Conservation (phyloP, 345 rosid species). For the Tarenaya hassleriana region DNA sequence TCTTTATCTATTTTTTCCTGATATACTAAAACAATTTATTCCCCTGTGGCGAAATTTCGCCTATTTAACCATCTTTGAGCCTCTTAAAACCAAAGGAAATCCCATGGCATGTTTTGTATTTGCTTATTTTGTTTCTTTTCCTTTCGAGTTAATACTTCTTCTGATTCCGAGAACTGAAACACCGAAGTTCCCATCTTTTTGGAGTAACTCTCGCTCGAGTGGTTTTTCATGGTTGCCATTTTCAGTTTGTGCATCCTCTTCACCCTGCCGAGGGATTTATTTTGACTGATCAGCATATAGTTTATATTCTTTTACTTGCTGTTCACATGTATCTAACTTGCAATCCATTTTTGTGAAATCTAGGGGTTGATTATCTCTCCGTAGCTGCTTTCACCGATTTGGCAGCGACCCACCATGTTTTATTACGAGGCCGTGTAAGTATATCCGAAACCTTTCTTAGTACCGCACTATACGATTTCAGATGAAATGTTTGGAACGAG, state of each 20-base stretch:
- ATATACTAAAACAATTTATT: neutral
- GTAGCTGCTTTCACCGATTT: conserved; percentile 59
- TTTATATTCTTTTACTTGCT: no score
- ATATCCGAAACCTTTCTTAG: neutral
- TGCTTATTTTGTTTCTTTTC: neutral
- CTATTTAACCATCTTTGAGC: no score
- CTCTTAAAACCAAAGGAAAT: neutral
- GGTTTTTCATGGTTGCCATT: neutral
- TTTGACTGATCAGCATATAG: no score
- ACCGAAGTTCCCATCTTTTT: no score
- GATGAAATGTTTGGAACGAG: conserved; percentile 3
- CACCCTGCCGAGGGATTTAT: no score
- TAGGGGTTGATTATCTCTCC: conserved; percentile 73
- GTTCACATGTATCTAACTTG: neutral
- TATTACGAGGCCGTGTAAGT: conserved; percentile 45
- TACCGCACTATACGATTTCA: no score
- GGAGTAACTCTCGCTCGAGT: no score
- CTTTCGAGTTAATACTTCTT: no score
- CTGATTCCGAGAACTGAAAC: no score
- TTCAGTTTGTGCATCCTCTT: neutral
- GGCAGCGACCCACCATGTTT: conserved; percentile 36
- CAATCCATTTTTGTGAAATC: conserved; percentile 11
- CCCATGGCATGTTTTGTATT: no score
- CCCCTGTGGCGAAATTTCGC: no score
- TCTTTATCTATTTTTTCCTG: neutral